These are phyloP conservation scores for Cymbomonas tetramitiformis DNA, from an alignment of 139 green algal genomes.

Conservation along the genomic window DNA sequence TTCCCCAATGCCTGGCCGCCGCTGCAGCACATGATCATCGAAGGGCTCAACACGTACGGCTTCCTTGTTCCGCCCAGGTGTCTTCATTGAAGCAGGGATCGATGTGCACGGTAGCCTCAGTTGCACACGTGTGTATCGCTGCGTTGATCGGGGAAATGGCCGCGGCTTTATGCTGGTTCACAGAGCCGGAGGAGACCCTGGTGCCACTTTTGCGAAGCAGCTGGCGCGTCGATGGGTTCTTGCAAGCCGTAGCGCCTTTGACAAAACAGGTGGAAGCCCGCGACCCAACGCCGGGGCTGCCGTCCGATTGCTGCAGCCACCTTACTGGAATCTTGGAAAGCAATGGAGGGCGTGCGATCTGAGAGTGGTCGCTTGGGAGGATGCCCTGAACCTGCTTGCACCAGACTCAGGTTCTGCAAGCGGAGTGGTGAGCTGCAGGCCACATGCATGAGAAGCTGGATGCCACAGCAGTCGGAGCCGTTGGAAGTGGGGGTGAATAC, in stretches of 20 bases:
- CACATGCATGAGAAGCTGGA: slow-evolving; percentile 35
- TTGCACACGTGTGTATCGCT: too few species aligned
- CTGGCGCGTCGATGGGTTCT: slow-evolving; percentile 12
- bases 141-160: too few species aligned
- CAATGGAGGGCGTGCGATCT: too few species aligned
- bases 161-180: background rate
- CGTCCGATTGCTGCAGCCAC: background rate
- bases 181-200: background rate
- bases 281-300: background rate
- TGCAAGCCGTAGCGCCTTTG: background rate
- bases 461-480: background rate
- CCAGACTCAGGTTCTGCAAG: too few species aligned
- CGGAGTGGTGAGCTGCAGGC: background rate
- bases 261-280: background rate
- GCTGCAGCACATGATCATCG: slow-evolving; percentile 59
- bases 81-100: background rate
- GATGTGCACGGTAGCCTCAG: too few species aligned
- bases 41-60: slow-evolving; percentile 20
- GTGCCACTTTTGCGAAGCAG: background rate
- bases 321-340: too few species aligned
- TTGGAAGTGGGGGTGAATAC: slow-evolving; percentile 33
- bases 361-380: too few species aligned
- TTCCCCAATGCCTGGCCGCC: slow-evolving; percentile 84
- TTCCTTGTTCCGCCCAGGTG: background rate
- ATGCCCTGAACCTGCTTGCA: too few species aligned